Percentiles rank a stretch among this genome's conserved stretches.
phyloP scores from a whole-genome alignment of 2,329 filamentous ascomycete genomes.

The Verticillium isaacii region DNA sequence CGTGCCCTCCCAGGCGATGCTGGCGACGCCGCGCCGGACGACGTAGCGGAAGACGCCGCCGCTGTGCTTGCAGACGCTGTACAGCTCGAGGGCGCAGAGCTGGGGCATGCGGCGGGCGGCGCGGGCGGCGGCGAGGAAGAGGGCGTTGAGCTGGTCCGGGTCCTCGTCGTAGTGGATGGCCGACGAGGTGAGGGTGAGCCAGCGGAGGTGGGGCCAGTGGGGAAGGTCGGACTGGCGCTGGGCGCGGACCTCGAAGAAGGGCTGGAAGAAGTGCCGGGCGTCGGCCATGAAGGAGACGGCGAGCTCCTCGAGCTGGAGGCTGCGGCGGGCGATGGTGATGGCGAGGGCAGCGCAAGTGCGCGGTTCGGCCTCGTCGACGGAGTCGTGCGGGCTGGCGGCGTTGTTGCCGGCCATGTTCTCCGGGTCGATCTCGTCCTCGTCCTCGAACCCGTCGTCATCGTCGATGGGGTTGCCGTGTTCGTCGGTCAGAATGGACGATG shows the following conservation, averaged over 20 bases:
- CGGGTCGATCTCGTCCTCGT: background rate
- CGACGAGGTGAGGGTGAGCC: constrained; percentile 18
- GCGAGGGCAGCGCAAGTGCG: constrained; percentile 10
- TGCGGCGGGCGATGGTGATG: constrained; percentile 9
- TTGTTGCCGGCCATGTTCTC: constrained; percentile 1
- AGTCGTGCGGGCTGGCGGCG: background rate
- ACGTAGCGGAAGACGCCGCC: constrained; percentile 21
- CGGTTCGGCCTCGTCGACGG: background rate
- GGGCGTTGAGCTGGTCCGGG: constrained; percentile 14
- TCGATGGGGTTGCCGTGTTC: background rate
- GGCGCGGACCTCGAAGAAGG: constrained; percentile 16
- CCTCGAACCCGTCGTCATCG: background rate
- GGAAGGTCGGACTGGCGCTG: constrained; percentile 5
- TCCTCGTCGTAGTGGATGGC: constrained; percentile 13
- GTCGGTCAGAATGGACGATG: background rate
- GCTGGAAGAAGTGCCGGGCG: constrained; percentile 12
- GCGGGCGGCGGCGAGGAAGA: constrained; percentile 15
- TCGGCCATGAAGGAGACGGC: constrained; percentile 13
- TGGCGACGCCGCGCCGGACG: constrained; percentile 1
- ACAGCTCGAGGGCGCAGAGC: constrained; percentile 19
- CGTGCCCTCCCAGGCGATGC: background rate
- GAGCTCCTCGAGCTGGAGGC: constrained; percentile 13
- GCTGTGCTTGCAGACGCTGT: constrained; percentile 16
- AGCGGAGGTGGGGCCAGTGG: constrained; percentile 17
- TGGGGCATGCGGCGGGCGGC: constrained; percentile 20